Evolutionary conservation across 2,329 filamentous ascomycete genomes (phyloP), one percentile per base, ranked within the genome.

Genomic region (Zelopaecilomyces penicillatus): DNA sequence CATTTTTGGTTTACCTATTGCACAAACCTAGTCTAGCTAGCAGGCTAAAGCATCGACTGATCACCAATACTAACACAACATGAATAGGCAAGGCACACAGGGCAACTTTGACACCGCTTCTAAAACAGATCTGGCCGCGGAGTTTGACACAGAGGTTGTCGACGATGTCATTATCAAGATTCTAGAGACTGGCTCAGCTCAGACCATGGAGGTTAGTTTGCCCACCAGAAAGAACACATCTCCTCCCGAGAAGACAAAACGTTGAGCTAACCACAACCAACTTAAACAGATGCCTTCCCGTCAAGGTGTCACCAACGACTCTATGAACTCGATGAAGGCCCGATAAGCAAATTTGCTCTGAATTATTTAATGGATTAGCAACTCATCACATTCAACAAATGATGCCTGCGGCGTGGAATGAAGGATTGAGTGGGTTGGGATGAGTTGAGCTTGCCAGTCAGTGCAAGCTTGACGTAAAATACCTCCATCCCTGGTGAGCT

Each of bases 161-260:
- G 90, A 96, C 6, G 85, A 91, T 1, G 82, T 85, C 47, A 83
- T 97, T 59, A 79, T 79, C 68, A 71, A 80, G 68, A 95, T 98
- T 51, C 71, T 97, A 36, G 76, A 87, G 69, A 78, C 79, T 62
- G 91, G 91, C 26, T 72, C 72, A 11, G 63, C 83, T 44, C 83
- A 93, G 66, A 75, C 79, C 57, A 53, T 66, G 12, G 68, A 75
- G 66, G 76, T 78, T 54, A 62, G 66, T 56, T 30, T 26, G 11
- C 28, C 19, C 19, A 19, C 19, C 19, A 19, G 19, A 19, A 19
- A 19, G 19, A 19, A 19, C 19, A 19, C 19, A 2, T 19, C 19
- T 19, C 19, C 19, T 19, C 19, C 19, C 19, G 19, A 19, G 19
- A 19, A 19, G 19, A 19, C 19, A 19, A 19, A 19, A 19, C 19